Evolutionary conservation across 2,329 filamentous ascomycete species (phyloP).

Genomic region (Fulvia fulva): DNA sequence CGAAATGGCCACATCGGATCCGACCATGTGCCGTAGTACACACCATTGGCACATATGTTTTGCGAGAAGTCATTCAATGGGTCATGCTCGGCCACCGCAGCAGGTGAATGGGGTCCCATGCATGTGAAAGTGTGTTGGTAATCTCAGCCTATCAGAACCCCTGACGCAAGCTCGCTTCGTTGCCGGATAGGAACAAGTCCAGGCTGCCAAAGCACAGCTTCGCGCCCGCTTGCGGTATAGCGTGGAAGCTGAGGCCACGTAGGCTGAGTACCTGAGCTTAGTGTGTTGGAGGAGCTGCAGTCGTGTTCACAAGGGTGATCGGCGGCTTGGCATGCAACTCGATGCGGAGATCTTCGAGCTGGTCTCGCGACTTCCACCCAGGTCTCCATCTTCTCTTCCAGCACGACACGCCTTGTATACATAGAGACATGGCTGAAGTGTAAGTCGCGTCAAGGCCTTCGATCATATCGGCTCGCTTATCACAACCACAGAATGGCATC

Average conservation of each 20-base stretch:
- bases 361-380: background rate
- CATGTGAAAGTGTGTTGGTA: background rate
- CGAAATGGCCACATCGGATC: too few species aligned
- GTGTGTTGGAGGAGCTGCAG: background rate
- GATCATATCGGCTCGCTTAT: background rate
- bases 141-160: too few species aligned
- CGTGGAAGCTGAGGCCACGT: too few species aligned
- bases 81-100: too few species aligned
- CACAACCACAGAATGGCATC: conserved; percentile 8
- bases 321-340: background rate
- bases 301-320: background rate
- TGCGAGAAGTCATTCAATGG: too few species aligned
- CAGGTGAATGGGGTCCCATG: background rate
- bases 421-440: background rate
- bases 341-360: background rate
- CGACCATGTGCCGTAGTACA: too few species aligned
- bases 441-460: background rate
- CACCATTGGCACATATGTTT: too few species aligned
- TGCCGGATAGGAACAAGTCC: too few species aligned
- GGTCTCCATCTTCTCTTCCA: background rate
- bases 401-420: background rate
- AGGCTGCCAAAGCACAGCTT: too few species aligned
- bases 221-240: too few species aligned
- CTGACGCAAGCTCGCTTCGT: too few species aligned
- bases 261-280: too few species aligned